Conservation (phyloP, 164 flowering plant genomes). For the Cinnamomum chago region DNA sequence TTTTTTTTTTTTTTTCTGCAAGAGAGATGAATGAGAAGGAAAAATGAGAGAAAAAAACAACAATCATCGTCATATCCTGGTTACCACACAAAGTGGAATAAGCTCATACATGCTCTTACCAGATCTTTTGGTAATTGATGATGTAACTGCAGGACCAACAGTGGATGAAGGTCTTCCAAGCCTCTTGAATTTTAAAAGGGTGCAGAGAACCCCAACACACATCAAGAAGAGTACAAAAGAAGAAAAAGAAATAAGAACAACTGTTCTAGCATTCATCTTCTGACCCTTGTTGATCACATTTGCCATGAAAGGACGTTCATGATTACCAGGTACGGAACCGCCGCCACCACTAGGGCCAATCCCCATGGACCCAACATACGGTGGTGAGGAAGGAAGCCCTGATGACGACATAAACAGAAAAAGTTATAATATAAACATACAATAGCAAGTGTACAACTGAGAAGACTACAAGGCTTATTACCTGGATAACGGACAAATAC, state of each 20-base stretch:
- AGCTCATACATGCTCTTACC: constrained; percentile 41
- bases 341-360: constrained; percentile 54
- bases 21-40: no score
- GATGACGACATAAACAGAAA: constrained; percentile 21
- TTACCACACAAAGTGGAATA: not conserved
- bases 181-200: constrained; percentile 65
- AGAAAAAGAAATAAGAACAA: constrained; percentile 64
- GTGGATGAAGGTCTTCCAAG: constrained; percentile 57
- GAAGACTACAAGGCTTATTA: constrained; percentile 18
- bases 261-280: constrained; percentile 57
- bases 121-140: constrained; percentile 70
- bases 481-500: constrained; percentile 69
- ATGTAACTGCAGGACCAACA: constrained; percentile 64
- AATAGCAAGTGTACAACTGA: not conserved
- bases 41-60: not conserved
- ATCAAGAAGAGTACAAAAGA: constrained; percentile 67
- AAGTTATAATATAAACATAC: not conserved
- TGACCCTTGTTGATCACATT: constrained; percentile 44
- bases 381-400: constrained; percentile 76
- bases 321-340: constrained; percentile 26
- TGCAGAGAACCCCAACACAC: constrained; percentile 47
- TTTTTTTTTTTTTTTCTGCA: no score
- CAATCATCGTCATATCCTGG: not conserved
- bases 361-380: constrained; percentile 24
- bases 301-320: constrained; percentile 61